These are phyloP conservation scores for Allomyces macrogynus DNA, from an alignment of 192 early-diverging fungal genomes.

Conservation along the genomic window DNA sequence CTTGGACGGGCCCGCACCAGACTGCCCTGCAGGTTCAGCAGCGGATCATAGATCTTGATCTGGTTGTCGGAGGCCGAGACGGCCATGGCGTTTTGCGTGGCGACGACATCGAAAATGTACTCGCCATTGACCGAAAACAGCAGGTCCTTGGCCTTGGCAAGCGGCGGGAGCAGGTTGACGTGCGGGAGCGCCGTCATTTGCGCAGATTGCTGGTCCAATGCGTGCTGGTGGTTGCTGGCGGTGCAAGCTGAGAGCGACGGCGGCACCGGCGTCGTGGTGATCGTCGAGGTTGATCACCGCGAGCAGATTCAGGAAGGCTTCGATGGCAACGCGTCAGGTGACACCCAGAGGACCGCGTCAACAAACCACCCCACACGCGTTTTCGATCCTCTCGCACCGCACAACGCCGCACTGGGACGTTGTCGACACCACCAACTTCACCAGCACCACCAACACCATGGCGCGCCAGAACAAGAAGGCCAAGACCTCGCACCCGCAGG, in stretches of 20 bases:
- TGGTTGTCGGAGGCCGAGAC: constrained; percentile 40
- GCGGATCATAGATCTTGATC: constrained; percentile 41
- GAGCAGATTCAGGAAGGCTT: no score
- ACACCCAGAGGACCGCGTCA: no score
- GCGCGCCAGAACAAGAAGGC: no score
- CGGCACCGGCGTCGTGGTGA: background rate
- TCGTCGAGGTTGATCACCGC: background rate
- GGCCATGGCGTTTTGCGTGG: constrained; percentile 17
- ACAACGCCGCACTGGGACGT: no score
- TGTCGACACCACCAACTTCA: no score
- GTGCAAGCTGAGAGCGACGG: background rate
- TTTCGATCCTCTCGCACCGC: no score
- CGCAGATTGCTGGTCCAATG: background rate
- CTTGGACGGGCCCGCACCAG: background rate
- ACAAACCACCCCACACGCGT: no score
- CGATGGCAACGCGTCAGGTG: no score
- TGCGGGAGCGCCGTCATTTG: background rate
- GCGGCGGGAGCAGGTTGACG: constrained; percentile 16
- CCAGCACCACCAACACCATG: no score
- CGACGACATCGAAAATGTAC: constrained; percentile 35
- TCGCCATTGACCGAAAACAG: constrained; percentile 21
- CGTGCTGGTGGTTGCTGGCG: background rate
- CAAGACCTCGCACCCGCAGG: no score
- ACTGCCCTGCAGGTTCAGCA: background rate
- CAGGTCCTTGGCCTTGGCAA: constrained; percentile 13